Conservation (phyloP, 768 basidiomycete genomes). For the Boletus reticulatus region DNA sequence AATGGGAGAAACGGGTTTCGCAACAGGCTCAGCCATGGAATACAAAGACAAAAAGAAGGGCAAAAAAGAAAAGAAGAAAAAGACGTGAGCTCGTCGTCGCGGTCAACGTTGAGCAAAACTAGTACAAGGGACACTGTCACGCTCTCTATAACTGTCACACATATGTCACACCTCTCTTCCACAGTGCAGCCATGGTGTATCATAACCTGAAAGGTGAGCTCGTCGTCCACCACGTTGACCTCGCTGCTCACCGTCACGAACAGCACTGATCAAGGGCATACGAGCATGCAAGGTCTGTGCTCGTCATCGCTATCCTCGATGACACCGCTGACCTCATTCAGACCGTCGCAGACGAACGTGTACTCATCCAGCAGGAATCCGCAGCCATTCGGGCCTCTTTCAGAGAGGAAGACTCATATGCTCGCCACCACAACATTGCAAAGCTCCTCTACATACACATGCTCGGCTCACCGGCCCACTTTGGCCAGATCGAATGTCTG, state of each 20-base stretch:
- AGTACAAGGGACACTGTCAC: conserved; percentile 9
- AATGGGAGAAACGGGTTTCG: conserved; percentile 56
- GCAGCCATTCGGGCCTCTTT: conserved; percentile 97
- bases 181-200: conserved; percentile 57
- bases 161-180: conserved; percentile 19
- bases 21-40: conserved; percentile 22
- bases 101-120: conserved; percentile 19
- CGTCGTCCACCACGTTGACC: neutral
- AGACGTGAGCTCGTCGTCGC: conserved; percentile 18
- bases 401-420: conserved; percentile 93
- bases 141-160: conserved; percentile 19
- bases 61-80: neutral
- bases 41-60: neutral
- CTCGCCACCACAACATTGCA: conserved; percentile 95
- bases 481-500: conserved; percentile 97
- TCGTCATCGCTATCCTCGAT: conserved; percentile 13
- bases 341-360: conserved; percentile 98
- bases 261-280: conserved; percentile 97
- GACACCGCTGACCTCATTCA: conserved; percentile 33
- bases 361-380: conserved; percentile 95
- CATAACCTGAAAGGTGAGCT: conserved; percentile 80
- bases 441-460: conserved; percentile 99
- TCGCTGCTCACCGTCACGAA: conserved; percentile 20
- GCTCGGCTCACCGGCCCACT: conserved; percentile 98
- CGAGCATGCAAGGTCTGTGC: conserved; percentile 85